Evolutionary conservation across 2,329 filamentous ascomycete genomes (phyloP), one percentile per base, ranked within the genome.

Genomic region (Epicoccum sorghinum): DNA sequence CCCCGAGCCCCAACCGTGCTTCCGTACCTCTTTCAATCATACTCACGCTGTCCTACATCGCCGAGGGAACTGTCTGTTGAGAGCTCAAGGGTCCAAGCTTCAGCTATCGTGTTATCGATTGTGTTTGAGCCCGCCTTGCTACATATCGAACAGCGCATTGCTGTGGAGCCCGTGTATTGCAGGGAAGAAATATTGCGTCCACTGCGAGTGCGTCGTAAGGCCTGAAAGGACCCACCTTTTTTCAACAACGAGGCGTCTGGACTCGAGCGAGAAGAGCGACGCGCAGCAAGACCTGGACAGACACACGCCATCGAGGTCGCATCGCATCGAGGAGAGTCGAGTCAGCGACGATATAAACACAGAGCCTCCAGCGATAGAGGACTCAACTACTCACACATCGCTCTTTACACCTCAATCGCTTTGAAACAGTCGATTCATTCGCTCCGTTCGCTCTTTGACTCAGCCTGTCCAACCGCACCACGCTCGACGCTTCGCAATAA

Each of bases 1-100:
- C 46, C 13, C 32, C 32, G 32, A 42, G 42, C 53, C 43, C 59
- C 59, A 64, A 58, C 61, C 61, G 62, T 63, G 59, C 62, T 41
- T 42, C 49, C 33, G 45, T 43, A n/a, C 25, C 27, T 29, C 9
- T 29, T 14, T 22, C 29, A 29, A 29, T 9, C 27, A 29, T 29
- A 6, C 27, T 7, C 6, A 33, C 32, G 10, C 32, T 33, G 7
- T 33, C 10, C 27, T 29, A 6, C 27, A 7, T 29, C 27, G 27
- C 27, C 27, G 27, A 29, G 27, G 27, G 27, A 9, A 29, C 9
- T 29, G 23, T 29, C 9, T 29, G 27, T 29, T 29, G 27, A 7
- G 18, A 7, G 27, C 27, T 29, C 32, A 33, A 4, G 18, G 32
- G 32, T 33, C 32, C 32, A 13, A 33, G 32, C 32, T 12, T n/a